Evolutionary conservation across 2,329 filamentous ascomycete genomes (phyloP).

Genomic region (Emergomyces orientalis): DNA sequence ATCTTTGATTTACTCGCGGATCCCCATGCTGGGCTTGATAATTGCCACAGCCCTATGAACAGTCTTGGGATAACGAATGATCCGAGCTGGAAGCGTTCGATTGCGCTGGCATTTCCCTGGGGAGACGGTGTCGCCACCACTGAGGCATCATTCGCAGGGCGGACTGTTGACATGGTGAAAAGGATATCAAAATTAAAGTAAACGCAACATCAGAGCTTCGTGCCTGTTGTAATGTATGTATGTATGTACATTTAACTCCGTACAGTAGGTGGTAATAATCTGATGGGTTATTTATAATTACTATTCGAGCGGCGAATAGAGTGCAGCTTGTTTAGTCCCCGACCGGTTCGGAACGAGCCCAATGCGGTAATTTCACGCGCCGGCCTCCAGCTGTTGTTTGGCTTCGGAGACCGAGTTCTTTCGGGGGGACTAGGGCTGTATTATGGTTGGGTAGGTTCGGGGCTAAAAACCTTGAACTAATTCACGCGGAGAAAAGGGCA

Average conservation of each 20-base stretch:
- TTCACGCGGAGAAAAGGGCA: too few relatives aligned
- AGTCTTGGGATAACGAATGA: conserved; percentile 32
- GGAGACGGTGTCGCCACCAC: neutral
- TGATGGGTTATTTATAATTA: neutral
- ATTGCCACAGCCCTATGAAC: conserved; percentile 42
- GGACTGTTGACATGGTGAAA: neutral
- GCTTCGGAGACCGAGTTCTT: neutral
- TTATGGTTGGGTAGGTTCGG: neutral
- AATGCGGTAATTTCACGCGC: neutral
- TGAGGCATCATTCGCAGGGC: neutral
- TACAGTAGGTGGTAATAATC: neutral
- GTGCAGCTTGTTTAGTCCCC: neutral
- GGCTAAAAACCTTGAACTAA: neutral
- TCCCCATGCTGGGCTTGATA: conserved; percentile 40
- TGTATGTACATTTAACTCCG: too few relatives aligned
- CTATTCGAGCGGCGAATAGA: neutral
- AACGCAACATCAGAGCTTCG: neutral
- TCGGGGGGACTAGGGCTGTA: neutral
- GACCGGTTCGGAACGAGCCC: neutral
- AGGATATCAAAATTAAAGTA: neutral
- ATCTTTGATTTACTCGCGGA: conserved; percentile 32
- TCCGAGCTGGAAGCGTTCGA: conserved; percentile 30
- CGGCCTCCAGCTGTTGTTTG: neutral
- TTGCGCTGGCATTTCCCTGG: neutral
- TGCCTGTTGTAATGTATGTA: too few relatives aligned